Conservation (phyloP, 129 eudicot genomes). For the Tagetes patula region DNA sequence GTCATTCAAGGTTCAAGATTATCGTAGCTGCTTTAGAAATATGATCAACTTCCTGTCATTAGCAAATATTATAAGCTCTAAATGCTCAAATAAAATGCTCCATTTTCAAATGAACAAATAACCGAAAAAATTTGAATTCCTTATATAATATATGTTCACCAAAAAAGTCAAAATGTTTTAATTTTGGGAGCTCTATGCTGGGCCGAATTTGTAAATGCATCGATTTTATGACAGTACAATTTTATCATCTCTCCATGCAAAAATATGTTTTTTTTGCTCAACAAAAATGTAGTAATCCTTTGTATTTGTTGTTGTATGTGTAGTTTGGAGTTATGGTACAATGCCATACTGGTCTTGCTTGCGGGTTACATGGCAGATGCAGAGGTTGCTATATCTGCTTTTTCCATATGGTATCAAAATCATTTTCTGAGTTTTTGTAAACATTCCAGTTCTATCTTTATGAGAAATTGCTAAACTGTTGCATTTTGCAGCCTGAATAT, state of each 20-base stretch:
- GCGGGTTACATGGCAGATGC: constrained; percentile 80
- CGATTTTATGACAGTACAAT: background rate
- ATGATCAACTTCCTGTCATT: background rate
- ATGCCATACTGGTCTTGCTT: constrained; percentile 59
- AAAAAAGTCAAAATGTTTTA: background rate
- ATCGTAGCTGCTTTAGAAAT: background rate
- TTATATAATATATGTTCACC: background rate
- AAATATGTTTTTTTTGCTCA: background rate
- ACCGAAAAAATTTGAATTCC: background rate
- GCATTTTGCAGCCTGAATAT: constrained; percentile 58
- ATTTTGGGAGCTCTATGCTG: background rate
- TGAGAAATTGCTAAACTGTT: background rate
- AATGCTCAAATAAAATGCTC: background rate
- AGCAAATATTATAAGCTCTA: background rate
- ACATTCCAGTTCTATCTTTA: background rate
- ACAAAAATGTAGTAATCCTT: background rate
- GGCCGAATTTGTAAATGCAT: background rate
- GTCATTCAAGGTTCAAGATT: background rate
- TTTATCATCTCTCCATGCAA: background rate
- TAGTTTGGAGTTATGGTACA: constrained; percentile 85
- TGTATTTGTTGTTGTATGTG: constrained; percentile 12
- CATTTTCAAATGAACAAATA: background rate
- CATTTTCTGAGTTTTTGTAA: background rate
- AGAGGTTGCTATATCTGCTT: constrained; percentile 77
- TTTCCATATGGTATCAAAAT: constrained; percentile 66